Evolutionary conservation across 805 yeast species (phyloP).

Genomic region (Ogataea nonfermentans): DNA sequence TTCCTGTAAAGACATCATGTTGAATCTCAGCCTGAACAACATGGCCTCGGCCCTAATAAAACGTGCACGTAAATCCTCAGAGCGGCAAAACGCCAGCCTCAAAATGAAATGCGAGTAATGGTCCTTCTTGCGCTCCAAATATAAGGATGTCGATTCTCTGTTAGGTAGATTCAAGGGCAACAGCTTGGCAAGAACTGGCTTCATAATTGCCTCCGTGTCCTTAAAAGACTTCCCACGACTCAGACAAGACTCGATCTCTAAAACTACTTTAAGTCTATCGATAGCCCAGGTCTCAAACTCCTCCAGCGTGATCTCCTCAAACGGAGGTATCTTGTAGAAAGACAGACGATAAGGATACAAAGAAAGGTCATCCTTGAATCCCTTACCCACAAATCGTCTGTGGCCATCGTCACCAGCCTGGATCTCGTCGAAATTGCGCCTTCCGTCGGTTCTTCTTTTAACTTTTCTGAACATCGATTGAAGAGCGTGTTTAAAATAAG

Average conservation of each 20-base stretch:
- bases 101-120: constrained; percentile 89
- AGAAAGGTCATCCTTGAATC: constrained; percentile 31
- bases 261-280: constrained; percentile 77
- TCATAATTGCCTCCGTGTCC: constrained; percentile 64
- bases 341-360: constrained; percentile 57
- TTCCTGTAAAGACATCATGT: constrained; percentile 59
- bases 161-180: constrained; percentile 61
- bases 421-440: constrained; percentile 54
- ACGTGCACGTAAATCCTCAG: constrained; percentile 76
- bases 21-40: constrained; percentile 72
- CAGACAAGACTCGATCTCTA: constrained; percentile 77
- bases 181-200: constrained; percentile 60
- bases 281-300: constrained; percentile 96
- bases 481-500: constrained; percentile 9
- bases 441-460: constrained; percentile 72
- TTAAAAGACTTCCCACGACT: constrained; percentile 60
- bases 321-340: constrained; percentile 75
- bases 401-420: constrained; percentile 31
- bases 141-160: constrained; percentile 38
- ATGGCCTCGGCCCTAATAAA: constrained; percentile 75
- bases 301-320: constrained; percentile 82
- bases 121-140: constrained; percentile 76
- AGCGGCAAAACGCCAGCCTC: constrained; percentile 85
- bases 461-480: constrained; percentile 66
- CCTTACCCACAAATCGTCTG: constrained; percentile 28